phyloP scores from a whole-genome alignment of 192 early-diverging fungal species.

The Phlyctochytrium arcticum region DNA sequence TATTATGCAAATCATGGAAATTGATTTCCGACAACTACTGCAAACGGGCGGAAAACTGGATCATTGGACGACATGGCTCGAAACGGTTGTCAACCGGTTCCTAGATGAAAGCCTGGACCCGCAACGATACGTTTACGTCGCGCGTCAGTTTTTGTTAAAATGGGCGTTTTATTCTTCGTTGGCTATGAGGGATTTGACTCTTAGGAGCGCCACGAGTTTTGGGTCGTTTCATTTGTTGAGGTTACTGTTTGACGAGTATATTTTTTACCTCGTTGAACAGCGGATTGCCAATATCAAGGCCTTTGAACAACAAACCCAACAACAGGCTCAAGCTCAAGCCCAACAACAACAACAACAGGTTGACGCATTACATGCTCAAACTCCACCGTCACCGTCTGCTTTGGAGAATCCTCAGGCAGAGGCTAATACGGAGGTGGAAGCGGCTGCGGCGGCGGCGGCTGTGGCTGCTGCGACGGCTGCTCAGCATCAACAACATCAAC shows the following conservation, averaged over 20 bases:
- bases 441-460: too few relatives aligned
- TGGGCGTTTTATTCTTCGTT: constrained; percentile 45
- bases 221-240: constrained; percentile 37
- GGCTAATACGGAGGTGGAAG: too few relatives aligned
- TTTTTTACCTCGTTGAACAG: constrained; percentile 47
- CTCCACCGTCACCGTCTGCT: too few relatives aligned
- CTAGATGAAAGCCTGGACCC: constrained; percentile 29
- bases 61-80: constrained; percentile 39
- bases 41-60: constrained; percentile 20
- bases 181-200: constrained; percentile 36
- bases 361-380: too few relatives aligned
- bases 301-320: constrained; percentile 18
- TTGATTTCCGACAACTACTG: constrained; percentile 35
- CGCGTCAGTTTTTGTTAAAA: constrained; percentile 45
- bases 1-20: constrained; percentile 35
- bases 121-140: constrained; percentile 33
- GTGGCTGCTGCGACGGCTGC: too few relatives aligned
- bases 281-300: constrained; percentile 43
- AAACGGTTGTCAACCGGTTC: constrained; percentile 32
- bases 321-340: constrained; percentile 1
- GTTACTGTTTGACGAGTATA: constrained; percentile 48
- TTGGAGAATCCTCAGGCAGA: too few relatives aligned
- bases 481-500: too few relatives aligned
- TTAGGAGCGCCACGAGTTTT: constrained; percentile 33
- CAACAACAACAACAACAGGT: too few relatives aligned